Evolutionary conservation across 352 stramenopile species (phyloP), one percentile per base, ranked within the genome.

Genomic region (Phytophthora idaei): DNA sequence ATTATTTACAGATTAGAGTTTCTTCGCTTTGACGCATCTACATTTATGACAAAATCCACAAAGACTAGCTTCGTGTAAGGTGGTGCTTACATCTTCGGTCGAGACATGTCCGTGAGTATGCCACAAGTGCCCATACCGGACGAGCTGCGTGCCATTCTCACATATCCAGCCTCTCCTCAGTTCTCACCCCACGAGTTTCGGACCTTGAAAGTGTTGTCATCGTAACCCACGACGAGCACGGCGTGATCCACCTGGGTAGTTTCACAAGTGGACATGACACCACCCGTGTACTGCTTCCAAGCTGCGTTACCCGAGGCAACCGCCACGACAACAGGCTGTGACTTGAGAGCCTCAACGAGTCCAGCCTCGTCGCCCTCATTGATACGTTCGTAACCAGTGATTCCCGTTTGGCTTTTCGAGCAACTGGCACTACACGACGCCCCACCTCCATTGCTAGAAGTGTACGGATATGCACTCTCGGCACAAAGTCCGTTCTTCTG

Each of bases 281-380:
- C 97, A 34, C 78, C 73, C 5, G 73, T 85, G 90, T 99, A 99
- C 58, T 99, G 97, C 81, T 99, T 97, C 80, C 98, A 99, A 8
- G 83, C 89, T 53, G 83, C 82, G 71, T 98, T 93, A 65, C 94
- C 86, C 3, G 94, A 97, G 44, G 98, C 82, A 44, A 99, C 97
- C 10, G 93, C 93, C 28, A 98, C 80, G 25, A 92, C 89, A 27
- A 99, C 94, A 9, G 97, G 97, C 60, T 97, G 92, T 57, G 92
- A 84, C 52, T 90, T 85, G 32, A 99, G 64, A 10, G 97, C 92
- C 3, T 81, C 74, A 56, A 94, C 73, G 2, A 99, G 76, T 6
- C 73, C 84, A 5, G 76, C 76, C 52, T 98, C 83, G 15, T 70
- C 46, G 7, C 77, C 67, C 4, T 54, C 81, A 51, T 98, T 84